Evolutionary conservation across 2,329 filamentous ascomycete species (phyloP).

Genomic region (Paramyrothecium roridum): DNA sequence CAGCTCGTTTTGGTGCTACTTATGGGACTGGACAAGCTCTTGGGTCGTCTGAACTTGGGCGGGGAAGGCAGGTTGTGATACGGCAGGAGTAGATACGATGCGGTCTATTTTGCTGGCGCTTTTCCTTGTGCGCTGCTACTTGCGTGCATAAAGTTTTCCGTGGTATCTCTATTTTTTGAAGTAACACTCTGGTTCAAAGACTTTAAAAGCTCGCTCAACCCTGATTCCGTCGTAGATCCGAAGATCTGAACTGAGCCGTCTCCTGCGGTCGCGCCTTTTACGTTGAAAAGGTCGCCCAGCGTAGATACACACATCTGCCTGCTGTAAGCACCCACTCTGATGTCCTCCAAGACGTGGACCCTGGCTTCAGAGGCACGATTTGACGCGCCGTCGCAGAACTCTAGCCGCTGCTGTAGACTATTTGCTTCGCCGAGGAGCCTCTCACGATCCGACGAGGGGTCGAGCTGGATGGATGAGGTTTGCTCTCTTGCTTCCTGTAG

Average conservation of each 20-base stretch:
- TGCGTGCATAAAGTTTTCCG: background rate
- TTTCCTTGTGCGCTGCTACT: background rate
- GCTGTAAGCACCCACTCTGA: slow-evolving; percentile 9
- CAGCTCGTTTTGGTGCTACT: background rate
- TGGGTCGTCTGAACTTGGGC: background rate
- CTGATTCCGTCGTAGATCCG: slow-evolving; percentile 4
- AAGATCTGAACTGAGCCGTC: slow-evolving; percentile 6
- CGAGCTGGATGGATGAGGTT: background rate
- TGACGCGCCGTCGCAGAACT: slow-evolving; percentile 5
- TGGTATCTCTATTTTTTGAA: background rate
- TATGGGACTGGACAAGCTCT: background rate
- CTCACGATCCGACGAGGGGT: background rate
- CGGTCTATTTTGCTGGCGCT: background rate
- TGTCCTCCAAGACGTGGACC: slow-evolving; percentile 14
- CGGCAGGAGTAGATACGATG: background rate
- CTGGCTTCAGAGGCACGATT: slow-evolving; percentile 5
- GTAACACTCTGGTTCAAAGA: background rate
- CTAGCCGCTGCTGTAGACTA: slow-evolving; percentile 4
- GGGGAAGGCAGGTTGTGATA: background rate
- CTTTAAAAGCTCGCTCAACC: background rate
- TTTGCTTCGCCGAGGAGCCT: slow-evolving; percentile 2
- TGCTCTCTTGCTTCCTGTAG: background rate
- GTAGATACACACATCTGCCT: slow-evolving; percentile 13
- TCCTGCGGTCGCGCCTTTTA: slow-evolving; percentile 10
- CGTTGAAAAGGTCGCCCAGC: slow-evolving; percentile 12